A percentile compares a stretch with the other conserved stretches of the same genome.
Evolutionary conservation across 176 grass and related monocot species (phyloP).

Genomic region (Bothriochloa decipiens): DNA sequence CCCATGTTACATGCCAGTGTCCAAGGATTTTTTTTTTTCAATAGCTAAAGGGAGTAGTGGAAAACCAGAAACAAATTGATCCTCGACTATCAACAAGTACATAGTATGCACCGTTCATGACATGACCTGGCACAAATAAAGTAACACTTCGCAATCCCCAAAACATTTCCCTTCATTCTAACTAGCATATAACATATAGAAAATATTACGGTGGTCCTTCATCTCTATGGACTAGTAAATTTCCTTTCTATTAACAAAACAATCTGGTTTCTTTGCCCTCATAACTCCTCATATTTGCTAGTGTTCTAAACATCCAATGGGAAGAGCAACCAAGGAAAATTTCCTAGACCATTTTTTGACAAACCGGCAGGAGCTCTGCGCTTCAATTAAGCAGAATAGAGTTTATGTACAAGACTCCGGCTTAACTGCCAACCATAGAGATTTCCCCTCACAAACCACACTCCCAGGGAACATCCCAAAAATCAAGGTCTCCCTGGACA

Average conservation of each 20-base stretch:
- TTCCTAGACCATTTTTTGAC: not conserved
- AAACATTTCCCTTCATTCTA: not conserved
- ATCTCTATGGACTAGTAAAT: not conserved
- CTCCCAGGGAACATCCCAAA: not conserved
- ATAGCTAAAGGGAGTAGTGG: conserved; percentile 13
- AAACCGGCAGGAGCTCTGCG: not conserved
- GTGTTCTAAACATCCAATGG: conserved; percentile 16
- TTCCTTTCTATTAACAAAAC: conserved; percentile 9
- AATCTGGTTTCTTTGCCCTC: not conserved
- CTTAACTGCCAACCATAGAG: not conserved
- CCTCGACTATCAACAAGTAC: not conserved
- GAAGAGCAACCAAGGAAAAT: conserved; percentile 9
- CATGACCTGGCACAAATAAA: not conserved
- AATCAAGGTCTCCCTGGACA: not conserved
- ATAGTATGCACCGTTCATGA: not conserved
- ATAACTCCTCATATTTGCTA: not conserved
- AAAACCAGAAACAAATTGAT: conserved; percentile 7
- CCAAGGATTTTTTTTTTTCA: not conserved
- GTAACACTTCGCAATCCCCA: not conserved
- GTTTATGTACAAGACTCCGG: not conserved
- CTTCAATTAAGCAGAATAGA: not conserved
- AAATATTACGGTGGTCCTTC: not conserved
- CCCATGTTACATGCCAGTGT: not conserved
- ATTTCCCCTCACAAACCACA: not conserved
- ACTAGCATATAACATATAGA: not conserved